These are phyloP conservation scores for Pythium apleroticum DNA, from an alignment of 352 stramenopile species.

Conservation along the genomic window DNA sequence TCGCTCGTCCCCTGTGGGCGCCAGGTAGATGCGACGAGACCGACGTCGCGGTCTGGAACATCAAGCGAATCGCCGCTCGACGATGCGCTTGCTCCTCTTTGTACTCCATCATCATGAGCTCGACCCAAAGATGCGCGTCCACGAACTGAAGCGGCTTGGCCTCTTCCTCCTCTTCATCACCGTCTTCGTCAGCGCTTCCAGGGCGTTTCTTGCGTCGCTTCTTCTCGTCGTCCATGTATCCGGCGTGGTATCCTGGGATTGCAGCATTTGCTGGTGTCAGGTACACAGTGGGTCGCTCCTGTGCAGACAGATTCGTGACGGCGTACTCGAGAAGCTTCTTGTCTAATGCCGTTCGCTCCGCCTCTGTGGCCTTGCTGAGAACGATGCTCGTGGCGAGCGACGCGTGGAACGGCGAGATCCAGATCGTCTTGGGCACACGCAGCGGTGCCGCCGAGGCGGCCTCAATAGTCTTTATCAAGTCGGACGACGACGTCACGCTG, in stretches of 20 bases:
- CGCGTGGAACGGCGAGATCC: slow-evolving; percentile 79
- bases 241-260: slow-evolving; percentile 1
- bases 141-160: slow-evolving; percentile 46
- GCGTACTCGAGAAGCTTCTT: slow-evolving; percentile 69
- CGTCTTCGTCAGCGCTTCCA: slow-evolving; percentile 5
- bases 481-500: slow-evolving; percentile 11
- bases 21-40: slow-evolving; percentile 23
- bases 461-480: slow-evolving; percentile 20
- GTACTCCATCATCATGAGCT: slow-evolving; percentile 91
- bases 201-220: neutral
- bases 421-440: slow-evolving; percentile 67
- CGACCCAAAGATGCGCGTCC: slow-evolving; percentile 76
- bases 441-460: neutral
- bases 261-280: slow-evolving; percentile 32
- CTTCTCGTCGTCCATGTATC: slow-evolving; percentile 18
- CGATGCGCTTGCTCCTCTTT: slow-evolving; percentile 92
- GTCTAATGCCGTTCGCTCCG: slow-evolving; percentile 51
- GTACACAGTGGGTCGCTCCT: slow-evolving; percentile 50
- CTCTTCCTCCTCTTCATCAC: slow-evolving; percentile 18
- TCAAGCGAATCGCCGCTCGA: slow-evolving; percentile 85
- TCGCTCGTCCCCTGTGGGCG: neutral
- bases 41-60: slow-evolving; percentile 89
- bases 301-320: slow-evolving; percentile 58
- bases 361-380: slow-evolving; percentile 67
- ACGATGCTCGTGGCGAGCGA: slow-evolving; percentile 73